Evolutionary conservation across 331 rosid genomes (phyloP).

Genomic region (Malus hybrid): DNA sequence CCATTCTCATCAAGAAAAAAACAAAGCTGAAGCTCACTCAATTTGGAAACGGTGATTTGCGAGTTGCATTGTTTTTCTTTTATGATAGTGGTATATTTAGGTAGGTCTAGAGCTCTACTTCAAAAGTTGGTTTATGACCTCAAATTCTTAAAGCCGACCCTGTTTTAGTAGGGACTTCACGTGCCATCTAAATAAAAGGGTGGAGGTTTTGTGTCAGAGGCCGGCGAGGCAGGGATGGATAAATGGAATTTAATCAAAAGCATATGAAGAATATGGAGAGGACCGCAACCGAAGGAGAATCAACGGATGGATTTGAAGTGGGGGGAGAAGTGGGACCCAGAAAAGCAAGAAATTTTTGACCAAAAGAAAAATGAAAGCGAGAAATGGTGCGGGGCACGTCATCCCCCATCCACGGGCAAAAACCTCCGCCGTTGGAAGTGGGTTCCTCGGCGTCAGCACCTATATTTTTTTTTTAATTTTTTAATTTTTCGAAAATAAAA

Average conservation of each 20-base stretch:
- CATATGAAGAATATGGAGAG: not conserved
- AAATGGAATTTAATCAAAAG: not conserved
- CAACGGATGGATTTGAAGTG: constrained; percentile 1
- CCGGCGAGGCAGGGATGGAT: not conserved
- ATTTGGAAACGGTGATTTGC: no score
- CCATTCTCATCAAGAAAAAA: no score
- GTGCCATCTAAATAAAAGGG: not conserved
- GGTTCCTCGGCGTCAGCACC: constrained; percentile 44
- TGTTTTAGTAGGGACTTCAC: no score
- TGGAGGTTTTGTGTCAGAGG: not conserved
- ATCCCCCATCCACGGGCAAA: constrained; percentile 13
- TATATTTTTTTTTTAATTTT: not conserved
- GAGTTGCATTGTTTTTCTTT: no score
- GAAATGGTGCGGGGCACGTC: constrained; percentile 35
- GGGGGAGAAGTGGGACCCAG: constrained; percentile 7
- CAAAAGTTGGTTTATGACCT: no score
- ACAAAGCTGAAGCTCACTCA: no score
- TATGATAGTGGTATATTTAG: no score
- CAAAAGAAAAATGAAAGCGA: not conserved
- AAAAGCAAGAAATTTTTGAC: not conserved
- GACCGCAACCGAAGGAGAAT: not conserved
- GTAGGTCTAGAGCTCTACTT: no score
- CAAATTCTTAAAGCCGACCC: no score
- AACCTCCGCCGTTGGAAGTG: constrained; percentile 34
- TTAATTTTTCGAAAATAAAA: not conserved